Percentiles rank a stretch among this genome's conserved stretches.
phyloP scores from a whole-genome alignment of 2,329 filamentous ascomycete genomes.

The Plenodomus biglobosus region DNA sequence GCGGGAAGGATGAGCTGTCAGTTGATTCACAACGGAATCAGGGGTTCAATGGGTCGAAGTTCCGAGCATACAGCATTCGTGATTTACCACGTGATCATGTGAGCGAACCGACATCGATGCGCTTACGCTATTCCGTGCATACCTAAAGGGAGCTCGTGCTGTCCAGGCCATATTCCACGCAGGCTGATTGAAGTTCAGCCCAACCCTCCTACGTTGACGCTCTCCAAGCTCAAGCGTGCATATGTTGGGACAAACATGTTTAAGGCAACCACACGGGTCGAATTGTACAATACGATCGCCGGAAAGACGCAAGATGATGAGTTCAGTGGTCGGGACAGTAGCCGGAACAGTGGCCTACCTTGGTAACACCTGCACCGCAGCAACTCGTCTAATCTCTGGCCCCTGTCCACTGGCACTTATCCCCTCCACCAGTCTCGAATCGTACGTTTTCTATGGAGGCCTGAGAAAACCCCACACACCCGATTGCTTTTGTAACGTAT shows the following conservation, averaged over 20 bases:
- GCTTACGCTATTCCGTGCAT: neutral
- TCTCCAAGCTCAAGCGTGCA: neutral
- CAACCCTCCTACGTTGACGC: neutral
- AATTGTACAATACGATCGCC: neutral
- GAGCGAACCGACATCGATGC: neutral
- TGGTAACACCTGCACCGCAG: constrained; percentile 9
- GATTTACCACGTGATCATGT: neutral
- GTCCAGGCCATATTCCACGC: no score
- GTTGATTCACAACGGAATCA: constrained; percentile 19
- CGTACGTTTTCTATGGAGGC: constrained; percentile 13
- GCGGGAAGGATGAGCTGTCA: constrained; percentile 40
- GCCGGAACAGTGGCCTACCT: constrained; percentile 6
- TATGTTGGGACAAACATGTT: neutral
- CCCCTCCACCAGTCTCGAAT: constrained; percentile 8
- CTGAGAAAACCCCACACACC: constrained; percentile 13
- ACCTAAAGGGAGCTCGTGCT: neutral
- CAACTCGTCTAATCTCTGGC: constrained; percentile 1
- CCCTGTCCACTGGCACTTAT: constrained; percentile 2
- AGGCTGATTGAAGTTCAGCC: neutral
- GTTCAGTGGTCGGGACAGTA: constrained; percentile 4
- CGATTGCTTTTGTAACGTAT: constrained; percentile 4
- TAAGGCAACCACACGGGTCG: neutral
- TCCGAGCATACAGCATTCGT: neutral
- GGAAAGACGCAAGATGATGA: constrained; percentile 1
- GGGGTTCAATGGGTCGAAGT: neutral